phyloP scores from a whole-genome alignment of 495 filamentous ascomycete genomes.

The Chlorociboria aeruginascens region DNA sequence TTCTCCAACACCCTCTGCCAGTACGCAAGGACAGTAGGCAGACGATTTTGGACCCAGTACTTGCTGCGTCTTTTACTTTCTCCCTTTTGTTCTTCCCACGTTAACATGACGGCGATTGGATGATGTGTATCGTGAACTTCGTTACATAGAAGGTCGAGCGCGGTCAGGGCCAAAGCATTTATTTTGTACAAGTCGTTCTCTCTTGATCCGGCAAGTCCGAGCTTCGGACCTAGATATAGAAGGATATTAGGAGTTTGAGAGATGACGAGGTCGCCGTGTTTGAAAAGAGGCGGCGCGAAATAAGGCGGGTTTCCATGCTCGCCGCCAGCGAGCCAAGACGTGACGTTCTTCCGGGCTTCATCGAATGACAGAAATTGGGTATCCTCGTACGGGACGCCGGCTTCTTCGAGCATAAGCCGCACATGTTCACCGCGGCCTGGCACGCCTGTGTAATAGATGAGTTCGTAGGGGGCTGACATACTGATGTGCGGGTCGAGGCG shows the following conservation, averaged over 20 bases:
- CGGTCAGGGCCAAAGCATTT: constrained; percentile 47
- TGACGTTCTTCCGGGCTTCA: constrained; percentile 25
- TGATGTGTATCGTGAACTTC: constrained; percentile 60
- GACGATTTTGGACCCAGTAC: constrained; percentile 41
- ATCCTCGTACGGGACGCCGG: constrained; percentile 47
- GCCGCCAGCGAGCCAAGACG: constrained; percentile 15
- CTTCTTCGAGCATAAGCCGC: constrained; percentile 52
- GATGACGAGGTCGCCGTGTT: constrained; percentile 44
- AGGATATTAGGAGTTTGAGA: constrained; percentile 55
- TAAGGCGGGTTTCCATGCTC: constrained; percentile 41
- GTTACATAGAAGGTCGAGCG: constrained; percentile 50
- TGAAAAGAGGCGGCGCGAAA: constrained; percentile 49
- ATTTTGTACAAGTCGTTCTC: constrained; percentile 39
- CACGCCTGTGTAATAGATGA: constrained; percentile 51
- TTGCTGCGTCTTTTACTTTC: constrained; percentile 37
- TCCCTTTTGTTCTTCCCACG: constrained; percentile 58
- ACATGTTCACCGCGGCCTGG: constrained; percentile 56
- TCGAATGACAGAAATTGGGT: no score
- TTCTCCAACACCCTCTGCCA: constrained; percentile 48
- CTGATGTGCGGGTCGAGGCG: no score
- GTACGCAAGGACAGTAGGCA: constrained; percentile 55
- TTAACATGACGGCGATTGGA: constrained; percentile 39
- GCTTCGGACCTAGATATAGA: constrained; percentile 41
- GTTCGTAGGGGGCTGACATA: no score
- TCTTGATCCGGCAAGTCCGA: constrained; percentile 35